phyloP scores from a whole-genome alignment of 139 green algal genomes.

The Gonium pectorale region DNA sequence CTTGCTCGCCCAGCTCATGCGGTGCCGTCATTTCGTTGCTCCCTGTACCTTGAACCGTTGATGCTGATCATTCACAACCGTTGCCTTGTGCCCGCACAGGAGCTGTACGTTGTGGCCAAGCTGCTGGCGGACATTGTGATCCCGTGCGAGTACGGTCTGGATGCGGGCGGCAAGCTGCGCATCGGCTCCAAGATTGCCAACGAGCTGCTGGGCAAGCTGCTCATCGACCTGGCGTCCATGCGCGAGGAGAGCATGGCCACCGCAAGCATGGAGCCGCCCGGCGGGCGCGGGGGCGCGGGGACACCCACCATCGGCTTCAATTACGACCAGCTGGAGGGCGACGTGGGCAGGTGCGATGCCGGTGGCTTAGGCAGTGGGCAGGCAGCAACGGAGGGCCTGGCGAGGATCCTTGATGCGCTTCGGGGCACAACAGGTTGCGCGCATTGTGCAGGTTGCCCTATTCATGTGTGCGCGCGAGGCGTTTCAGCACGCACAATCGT shows the following conservation, averaged over 20 bases:
- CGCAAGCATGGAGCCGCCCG: constrained; percentile 49
- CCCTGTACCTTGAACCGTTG: no score
- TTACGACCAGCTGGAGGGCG: constrained; percentile 41
- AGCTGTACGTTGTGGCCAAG: constrained; percentile 76
- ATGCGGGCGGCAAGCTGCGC: constrained; percentile 75
- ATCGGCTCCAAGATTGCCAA: constrained; percentile 81
- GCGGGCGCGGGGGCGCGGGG: constrained; percentile 16
- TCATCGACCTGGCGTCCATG: constrained; percentile 92
- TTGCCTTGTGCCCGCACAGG: no score
- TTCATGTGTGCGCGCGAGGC: no score
- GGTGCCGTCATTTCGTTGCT: no score
- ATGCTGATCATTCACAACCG: no score
- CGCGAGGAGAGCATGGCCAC: constrained; percentile 78
- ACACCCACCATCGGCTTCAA: constrained; percentile 22
- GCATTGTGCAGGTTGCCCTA: no score
- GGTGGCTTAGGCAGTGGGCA: neutral
- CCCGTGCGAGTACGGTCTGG: constrained; percentile 83
- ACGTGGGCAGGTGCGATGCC: constrained; percentile 17
- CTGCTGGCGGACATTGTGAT: constrained; percentile 84
- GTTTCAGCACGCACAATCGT: no score
- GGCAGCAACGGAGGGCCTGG: no score
- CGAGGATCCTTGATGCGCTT: no score
- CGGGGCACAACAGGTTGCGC: no score
- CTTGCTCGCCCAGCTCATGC: no score
- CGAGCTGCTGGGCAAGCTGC: constrained; percentile 92